These are phyloP conservation scores for Fraxinus excelsior DNA, from an alignment of 257 asterid genomes.

Conservation along the genomic window DNA sequence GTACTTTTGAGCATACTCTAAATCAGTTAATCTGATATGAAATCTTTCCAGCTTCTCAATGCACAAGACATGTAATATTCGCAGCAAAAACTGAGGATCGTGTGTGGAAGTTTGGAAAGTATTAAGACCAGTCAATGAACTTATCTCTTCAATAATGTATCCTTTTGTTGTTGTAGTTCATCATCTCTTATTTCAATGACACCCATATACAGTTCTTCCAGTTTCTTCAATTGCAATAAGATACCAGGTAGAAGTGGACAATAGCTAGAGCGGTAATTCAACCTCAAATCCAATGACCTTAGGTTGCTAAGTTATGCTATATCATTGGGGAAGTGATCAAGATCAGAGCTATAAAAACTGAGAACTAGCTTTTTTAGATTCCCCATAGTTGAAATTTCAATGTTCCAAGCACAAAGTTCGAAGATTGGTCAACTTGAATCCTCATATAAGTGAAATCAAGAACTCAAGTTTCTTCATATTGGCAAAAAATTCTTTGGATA, in stretches of 20 bases:
- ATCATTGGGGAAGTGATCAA: slow-evolving; percentile 4
- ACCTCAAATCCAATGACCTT: slow-evolving; percentile 13
- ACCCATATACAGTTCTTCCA: slow-evolving; percentile 24
- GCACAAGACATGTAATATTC: neutral
- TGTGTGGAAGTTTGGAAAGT: slow-evolving; percentile 15
- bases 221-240: neutral
- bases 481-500: neutral
- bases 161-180: neutral
- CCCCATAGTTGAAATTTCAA: slow-evolving; percentile 10
- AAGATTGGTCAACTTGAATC: slow-evolving; percentile 13
- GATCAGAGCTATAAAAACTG: slow-evolving; percentile 13
- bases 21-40: neutral
- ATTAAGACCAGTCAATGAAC: neutral
- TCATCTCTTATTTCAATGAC: slow-evolving; percentile 1
- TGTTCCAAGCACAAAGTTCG: neutral
- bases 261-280: neutral
- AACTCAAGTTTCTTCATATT: slow-evolving; percentile 16
- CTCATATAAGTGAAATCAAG: neutral
- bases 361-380: slow-evolving; percentile 10
- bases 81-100: slow-evolving; percentile 3
- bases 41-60: slow-evolving; percentile 9
- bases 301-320: slow-evolving; percentile 10
- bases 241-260: slow-evolving; percentile 3
- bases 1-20: neutral
- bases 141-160: neutral